Evolutionary conservation across 108 stramenopile genomes (phyloP).

Genomic region (Nannochloropsis salina): DNA sequence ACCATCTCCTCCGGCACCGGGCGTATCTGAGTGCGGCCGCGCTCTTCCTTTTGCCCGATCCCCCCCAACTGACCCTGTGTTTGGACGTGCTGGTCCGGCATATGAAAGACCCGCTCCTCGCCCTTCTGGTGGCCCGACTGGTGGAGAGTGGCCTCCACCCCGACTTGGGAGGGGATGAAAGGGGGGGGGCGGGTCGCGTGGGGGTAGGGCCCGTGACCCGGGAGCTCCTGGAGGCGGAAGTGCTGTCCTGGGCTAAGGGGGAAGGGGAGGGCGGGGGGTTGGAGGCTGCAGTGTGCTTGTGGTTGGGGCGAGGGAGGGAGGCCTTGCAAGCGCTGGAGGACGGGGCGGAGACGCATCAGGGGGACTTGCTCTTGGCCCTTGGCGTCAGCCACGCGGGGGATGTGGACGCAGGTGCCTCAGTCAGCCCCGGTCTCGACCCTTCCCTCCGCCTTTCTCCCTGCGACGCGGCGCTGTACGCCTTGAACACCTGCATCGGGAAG

Average conservation of each 20-base stretch:
- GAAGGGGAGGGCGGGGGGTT: neutral
- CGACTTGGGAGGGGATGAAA: neutral
- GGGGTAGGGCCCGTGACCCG: neutral
- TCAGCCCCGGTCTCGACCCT: neutral
- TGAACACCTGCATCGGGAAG: neutral
- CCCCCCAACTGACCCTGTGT: neutral
- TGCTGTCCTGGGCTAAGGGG: neutral
- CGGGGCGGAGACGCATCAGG: neutral
- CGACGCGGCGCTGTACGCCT: neutral
- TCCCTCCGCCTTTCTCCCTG: neutral
- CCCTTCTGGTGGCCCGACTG: neutral
- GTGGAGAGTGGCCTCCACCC: neutral
- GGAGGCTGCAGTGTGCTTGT: neutral
- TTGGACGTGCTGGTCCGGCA: neutral
- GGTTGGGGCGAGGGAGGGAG: neutral
- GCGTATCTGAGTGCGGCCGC: neutral
- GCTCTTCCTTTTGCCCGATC: neutral
- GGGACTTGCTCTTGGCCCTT: neutral
- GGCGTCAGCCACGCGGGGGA: too few relatives aligned
- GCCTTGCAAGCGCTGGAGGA: neutral
- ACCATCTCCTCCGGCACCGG: neutral
- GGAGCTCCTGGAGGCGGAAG: neutral
- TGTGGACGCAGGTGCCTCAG: too few relatives aligned
- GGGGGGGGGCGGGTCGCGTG: neutral
- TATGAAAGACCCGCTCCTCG: neutral